Base-by-base conservation (phyloP, 352 stramenopile species). In the Globisporangium parvum region DNA sequence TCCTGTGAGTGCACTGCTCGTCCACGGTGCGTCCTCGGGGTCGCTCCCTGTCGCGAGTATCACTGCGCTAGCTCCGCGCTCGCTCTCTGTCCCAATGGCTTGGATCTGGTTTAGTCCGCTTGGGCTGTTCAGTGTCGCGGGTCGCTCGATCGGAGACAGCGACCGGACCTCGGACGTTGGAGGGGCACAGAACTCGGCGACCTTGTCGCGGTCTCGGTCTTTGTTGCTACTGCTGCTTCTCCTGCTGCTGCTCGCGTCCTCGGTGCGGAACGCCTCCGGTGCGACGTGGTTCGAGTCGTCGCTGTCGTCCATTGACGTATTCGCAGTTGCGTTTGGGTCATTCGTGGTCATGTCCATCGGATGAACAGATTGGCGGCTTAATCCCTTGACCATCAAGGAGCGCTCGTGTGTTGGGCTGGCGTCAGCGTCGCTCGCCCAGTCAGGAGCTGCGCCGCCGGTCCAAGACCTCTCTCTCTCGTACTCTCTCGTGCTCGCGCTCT, bases 341-440 rank as follows among this genome's bases (percentile, higher is more conserved):
- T 57, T 58, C 55, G 62, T 67, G 51, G 50, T 52, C 52, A 47
- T 51, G 57, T 74, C 62, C 67, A 91, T 88, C 37, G 77, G 80
- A 63, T 91, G 73, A 49, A 89, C 77, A 45, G 77, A 73, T 63
- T 83, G 76, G 31, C 66, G 73, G 57, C 80, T 85, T 51, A 87
- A 74, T 70, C 67, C 75, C 66, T 72, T 75, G 65, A 67, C 55
- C 66, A 77, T 74, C 52, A 66, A 81, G 47, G 28, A 67, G 28
- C 45, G 56, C 44, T 53, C 58, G 41, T 60, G 33, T 35, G 21
- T 39, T 21, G 28, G 37, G 31, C 40, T 53, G 28, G 8, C 46
- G 45, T 26, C 31, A 60, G 26, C 54, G 54, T 17, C 35, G 51
- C 42, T 51, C 31, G 31, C 9, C n/a, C 24, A 33, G 20, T 28